A percentile compares a stretch with the other conserved stretches of the same genome.
These are phyloP conservation scores for Lotmaria passim DNA, from an alignment of 208 protist genomes.

Conservation along the genomic window DNA sequence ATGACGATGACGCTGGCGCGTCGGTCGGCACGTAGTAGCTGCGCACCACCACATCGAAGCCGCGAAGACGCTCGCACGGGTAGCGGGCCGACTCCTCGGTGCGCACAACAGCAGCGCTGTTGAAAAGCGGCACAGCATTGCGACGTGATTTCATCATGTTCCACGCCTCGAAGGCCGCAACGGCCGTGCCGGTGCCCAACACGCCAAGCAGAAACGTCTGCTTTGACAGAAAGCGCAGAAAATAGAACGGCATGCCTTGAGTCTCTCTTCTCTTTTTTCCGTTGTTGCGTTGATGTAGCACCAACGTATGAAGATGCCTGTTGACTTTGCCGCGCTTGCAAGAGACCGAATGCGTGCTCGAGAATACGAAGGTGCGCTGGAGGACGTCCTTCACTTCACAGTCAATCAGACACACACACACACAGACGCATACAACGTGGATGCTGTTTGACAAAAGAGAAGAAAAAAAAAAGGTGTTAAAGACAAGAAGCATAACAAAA, in stretches of 20 bases:
- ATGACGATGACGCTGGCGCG: neutral
- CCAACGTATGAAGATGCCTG: too few relatives aligned
- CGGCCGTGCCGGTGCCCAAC: slow-evolving; percentile 18
- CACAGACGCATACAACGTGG: too few relatives aligned
- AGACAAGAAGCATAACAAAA: too few relatives aligned
- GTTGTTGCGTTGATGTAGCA: neutral
- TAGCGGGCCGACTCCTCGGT: slow-evolving; percentile 72
- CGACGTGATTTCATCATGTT: slow-evolving; percentile 26
- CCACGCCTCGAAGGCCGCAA: slow-evolving; percentile 26
- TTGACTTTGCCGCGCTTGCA: too few relatives aligned
- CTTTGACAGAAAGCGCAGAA: slow-evolving; percentile 27
- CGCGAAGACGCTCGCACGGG: slow-evolving; percentile 60
- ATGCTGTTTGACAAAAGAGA: too few relatives aligned
- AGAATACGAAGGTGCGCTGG: too few relatives aligned
- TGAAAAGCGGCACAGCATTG: slow-evolving; percentile 53
- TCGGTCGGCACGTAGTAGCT: slow-evolving; percentile 67
- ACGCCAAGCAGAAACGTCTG: slow-evolving; percentile 11
- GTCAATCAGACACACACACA: too few relatives aligned
- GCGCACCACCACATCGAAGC: slow-evolving; percentile 78
- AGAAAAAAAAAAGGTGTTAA: too few relatives aligned
- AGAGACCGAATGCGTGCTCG: too few relatives aligned
- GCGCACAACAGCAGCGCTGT: slow-evolving; percentile 37
- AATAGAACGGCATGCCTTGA: slow-evolving; percentile 32
- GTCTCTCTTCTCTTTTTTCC: too few relatives aligned
- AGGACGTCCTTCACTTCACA: too few relatives aligned